Evolutionary conservation across 2,329 filamentous ascomycete genomes (phyloP).

Genomic region (Cyphellophora attinorum): DNA sequence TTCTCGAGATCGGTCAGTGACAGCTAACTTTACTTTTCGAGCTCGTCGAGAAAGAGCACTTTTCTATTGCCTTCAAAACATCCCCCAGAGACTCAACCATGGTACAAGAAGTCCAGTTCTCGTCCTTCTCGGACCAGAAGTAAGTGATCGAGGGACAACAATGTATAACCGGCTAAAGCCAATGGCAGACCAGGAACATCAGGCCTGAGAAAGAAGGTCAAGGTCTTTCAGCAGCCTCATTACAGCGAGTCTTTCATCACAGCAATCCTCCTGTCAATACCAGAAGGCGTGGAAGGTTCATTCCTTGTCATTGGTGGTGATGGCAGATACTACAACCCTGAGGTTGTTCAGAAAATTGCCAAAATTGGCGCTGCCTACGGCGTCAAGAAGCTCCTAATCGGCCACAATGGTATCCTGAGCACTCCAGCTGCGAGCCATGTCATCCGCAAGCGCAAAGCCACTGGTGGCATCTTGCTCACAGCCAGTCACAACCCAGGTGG

Average conservation of each 20-base stretch:
- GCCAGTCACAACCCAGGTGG: conserved; percentile 98
- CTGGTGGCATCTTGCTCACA: conserved; percentile 90
- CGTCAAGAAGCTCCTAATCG: conserved; percentile 96
- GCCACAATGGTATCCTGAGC: conserved; percentile 90
- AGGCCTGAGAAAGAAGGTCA: conserved; percentile 97
- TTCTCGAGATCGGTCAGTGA: no score
- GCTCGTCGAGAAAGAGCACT: no score
- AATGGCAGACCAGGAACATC: conserved; percentile 50
- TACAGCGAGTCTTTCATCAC: conserved; percentile 95
- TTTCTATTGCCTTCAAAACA: no score
- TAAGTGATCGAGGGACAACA: conserved; percentile 46
- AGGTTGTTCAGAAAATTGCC: conserved; percentile 91
- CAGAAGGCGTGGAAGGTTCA: conserved; percentile 77
- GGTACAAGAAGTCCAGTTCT: conserved; percentile 72
- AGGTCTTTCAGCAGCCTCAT: conserved; percentile 87
- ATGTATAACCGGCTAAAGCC: conserved; percentile 7
- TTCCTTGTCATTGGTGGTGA: conserved; percentile 96
- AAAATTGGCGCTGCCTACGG: conserved; percentile 96
- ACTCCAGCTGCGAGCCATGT: conserved; percentile 93
- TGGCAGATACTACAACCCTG: conserved; percentile 93
- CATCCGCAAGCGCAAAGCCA: conserved; percentile 89
- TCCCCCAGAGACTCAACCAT: no score
- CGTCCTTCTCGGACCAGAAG: conserved; percentile 94
- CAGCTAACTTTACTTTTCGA: no score
- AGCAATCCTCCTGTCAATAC: conserved; percentile 91